phyloP scores from a whole-genome alignment of 1,284 basidiomycete species.

The Rhodofomes roseus region DNA sequence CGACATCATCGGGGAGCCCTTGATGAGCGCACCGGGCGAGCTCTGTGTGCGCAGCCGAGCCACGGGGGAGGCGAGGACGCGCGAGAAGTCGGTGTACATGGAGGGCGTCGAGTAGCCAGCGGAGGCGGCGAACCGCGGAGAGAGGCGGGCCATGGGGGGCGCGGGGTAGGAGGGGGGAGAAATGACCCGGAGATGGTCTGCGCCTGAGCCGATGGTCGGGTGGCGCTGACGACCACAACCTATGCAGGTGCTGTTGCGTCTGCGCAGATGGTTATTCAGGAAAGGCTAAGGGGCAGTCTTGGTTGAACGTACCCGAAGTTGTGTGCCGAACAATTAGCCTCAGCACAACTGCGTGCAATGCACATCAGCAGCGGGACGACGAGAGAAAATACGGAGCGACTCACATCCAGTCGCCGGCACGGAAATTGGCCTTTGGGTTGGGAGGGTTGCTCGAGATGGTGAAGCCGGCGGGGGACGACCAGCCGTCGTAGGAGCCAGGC shows the following conservation, averaged over 20 bases:
- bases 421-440: constrained; percentile 67
- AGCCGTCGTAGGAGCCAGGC: background rate
- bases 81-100: constrained; percentile 3
- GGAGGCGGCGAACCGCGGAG: constrained; percentile 21
- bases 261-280: constrained; percentile 31
- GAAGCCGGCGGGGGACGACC: constrained; percentile 33
- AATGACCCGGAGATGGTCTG: constrained; percentile 14
- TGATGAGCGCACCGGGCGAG: background rate
- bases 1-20: background rate
- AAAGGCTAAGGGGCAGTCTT: background rate
- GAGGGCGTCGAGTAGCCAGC: constrained; percentile 1
- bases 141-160: constrained; percentile 15
- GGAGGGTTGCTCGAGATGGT: constrained; percentile 71
- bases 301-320: constrained; percentile 64
- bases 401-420: constrained; percentile 79
- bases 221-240: constrained; percentile 62
- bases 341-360: constrained; percentile 45
- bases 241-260: constrained; percentile 71
- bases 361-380: constrained; percentile 11
- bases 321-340: constrained; percentile 60
- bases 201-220: constrained; percentile 16
- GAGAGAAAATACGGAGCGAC: constrained; percentile 25
- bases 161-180: constrained; percentile 16
- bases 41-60: background rate
- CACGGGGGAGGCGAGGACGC: background rate